Percentiles rank a stretch among this genome's conserved stretches.
Evolutionary conservation across 108 stramenopile species (phyloP).

Genomic region (Nitzschia sp.): DNA sequence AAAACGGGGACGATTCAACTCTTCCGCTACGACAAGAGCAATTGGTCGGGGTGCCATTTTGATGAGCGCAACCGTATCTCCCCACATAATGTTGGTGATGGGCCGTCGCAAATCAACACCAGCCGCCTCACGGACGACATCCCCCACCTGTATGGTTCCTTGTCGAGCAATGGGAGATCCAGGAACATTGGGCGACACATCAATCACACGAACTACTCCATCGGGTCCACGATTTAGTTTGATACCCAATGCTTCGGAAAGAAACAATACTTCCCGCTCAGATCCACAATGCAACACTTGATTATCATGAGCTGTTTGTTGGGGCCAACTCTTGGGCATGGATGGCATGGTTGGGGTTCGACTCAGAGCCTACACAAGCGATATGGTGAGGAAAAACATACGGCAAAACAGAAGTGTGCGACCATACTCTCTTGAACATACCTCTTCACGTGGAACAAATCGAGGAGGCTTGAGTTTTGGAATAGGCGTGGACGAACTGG

Average conservation of each 20-base stretch:
- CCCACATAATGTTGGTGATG: conserved; percentile 88
- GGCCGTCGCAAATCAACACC: conserved; percentile 84
- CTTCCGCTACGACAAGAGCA: conserved; percentile 62
- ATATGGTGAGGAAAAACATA: neutral
- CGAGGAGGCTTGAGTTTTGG: conserved; percentile 82
- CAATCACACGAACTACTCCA: conserved; percentile 79
- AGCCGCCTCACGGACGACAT: conserved; percentile 80
- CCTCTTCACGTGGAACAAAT: conserved; percentile 82
- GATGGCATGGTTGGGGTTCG: conserved; percentile 65
- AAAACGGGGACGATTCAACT: conserved; percentile 16
- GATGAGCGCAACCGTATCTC: conserved; percentile 85
- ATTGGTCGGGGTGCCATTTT: conserved; percentile 85
- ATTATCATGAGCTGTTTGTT: conserved; percentile 55
- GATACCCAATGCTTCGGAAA: conserved; percentile 79
- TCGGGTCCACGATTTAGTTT: conserved; percentile 84
- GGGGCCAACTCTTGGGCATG: conserved; percentile 80
- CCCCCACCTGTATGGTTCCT: conserved; percentile 69
- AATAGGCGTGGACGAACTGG: conserved; percentile 42
- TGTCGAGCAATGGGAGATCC: conserved; percentile 69
- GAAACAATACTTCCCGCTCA: conserved; percentile 70
- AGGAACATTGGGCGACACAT: conserved; percentile 58
- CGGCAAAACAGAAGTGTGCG: neutral
- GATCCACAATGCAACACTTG: conserved; percentile 43
- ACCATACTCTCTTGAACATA: conserved; percentile 24
- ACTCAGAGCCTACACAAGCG: conserved; percentile 50